Percentiles rank a stretch among this genome's conserved stretches.
These are phyloP conservation scores for Mycena belliarum DNA, from an alignment of 768 basidiomycete genomes.

Conservation along the genomic window DNA sequence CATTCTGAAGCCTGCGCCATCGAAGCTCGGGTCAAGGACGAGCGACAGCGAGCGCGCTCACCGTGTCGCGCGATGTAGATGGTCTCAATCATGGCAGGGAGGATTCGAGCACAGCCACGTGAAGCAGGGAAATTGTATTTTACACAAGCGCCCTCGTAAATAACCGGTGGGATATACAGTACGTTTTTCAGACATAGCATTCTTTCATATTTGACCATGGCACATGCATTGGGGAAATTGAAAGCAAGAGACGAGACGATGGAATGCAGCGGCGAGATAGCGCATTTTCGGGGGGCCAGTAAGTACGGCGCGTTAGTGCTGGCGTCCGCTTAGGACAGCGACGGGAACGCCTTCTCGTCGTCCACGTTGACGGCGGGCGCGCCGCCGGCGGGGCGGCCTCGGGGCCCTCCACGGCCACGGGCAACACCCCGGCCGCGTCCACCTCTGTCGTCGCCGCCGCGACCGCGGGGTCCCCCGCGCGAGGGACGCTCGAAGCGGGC, in stretches of 20 bases:
- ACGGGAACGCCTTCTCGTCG: slow-evolving; percentile 88
- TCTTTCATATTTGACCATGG: slow-evolving; percentile 11
- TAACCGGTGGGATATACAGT: slow-evolving; percentile 17
- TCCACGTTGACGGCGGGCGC: slow-evolving; percentile 63
- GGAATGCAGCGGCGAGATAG: slow-evolving; percentile 8
- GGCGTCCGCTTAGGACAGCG: slow-evolving; percentile 57
- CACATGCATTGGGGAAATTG: not conserved
- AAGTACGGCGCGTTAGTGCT: slow-evolving; percentile 1
- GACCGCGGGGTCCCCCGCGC: slow-evolving; percentile 62
- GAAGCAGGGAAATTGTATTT: slow-evolving; percentile 6
- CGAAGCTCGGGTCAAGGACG: slow-evolving; percentile 6
- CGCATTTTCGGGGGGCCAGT: slow-evolving; percentile 12
- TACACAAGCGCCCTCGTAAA: slow-evolving; percentile 20
- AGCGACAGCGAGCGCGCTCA: slow-evolving; percentile 25
- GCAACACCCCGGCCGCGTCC: slow-evolving; percentile 43
- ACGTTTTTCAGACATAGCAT: slow-evolving; percentile 15
- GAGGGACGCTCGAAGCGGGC: slow-evolving; percentile 85
- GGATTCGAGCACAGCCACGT: not conserved
- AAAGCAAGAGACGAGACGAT: slow-evolving; percentile 16
- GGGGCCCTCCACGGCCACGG: slow-evolving; percentile 34
- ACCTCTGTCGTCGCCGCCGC: slow-evolving; percentile 47
- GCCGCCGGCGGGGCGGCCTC: slow-evolving; percentile 36
- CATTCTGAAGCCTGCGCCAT: slow-evolving; percentile 61
- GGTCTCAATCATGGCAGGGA: slow-evolving; percentile 50
- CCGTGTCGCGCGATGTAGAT: slow-evolving; percentile 74